Evolutionary conservation across 2,329 filamentous ascomycete species (phyloP).

Genomic region (Chrysoporthe puriensis): DNA sequence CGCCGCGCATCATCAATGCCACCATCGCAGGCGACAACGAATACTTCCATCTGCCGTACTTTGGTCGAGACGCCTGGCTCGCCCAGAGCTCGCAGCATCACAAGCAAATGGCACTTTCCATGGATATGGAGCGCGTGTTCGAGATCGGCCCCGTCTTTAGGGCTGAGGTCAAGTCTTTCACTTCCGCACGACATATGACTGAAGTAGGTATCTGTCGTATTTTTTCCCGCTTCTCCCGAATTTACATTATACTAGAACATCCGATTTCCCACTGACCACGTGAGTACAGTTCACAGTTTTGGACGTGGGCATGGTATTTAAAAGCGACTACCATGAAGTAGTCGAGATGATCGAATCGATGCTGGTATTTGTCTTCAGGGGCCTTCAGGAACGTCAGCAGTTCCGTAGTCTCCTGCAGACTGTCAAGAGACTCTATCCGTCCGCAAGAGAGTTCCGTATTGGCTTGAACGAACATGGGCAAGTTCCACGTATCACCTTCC

Average conservation of each 20-base stretch:
- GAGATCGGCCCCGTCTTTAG: slow-evolving; percentile 69
- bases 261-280: neutral
- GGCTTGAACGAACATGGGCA: neutral
- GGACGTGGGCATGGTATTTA: slow-evolving; percentile 55
- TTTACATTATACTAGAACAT: too few species aligned
- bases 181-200: slow-evolving; percentile 68
- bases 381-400: slow-evolving; percentile 2
- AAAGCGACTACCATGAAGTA: slow-evolving; percentile 54
- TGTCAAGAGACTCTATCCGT: neutral
- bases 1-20: neutral
- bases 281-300: slow-evolving; percentile 48
- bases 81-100: slow-evolving; percentile 68
- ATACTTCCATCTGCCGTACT: slow-evolving; percentile 69
- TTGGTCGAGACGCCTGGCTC: slow-evolving; percentile 64
- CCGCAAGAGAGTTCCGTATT: neutral
- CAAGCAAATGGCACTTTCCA: slow-evolving; percentile 71
- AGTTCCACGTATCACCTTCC: neutral
- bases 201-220: slow-evolving; percentile 36
- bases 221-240: too few species aligned
- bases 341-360: slow-evolving; percentile 52
- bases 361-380: slow-evolving; percentile 50
- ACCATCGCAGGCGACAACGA: slow-evolving; percentile 36
- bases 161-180: slow-evolving; percentile 62
- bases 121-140: slow-evolving; percentile 65
- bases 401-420: neutral